These are phyloP conservation scores for Luzula sylvatica DNA, from an alignment of 176 grass and related monocot species.

Conservation along the genomic window DNA sequence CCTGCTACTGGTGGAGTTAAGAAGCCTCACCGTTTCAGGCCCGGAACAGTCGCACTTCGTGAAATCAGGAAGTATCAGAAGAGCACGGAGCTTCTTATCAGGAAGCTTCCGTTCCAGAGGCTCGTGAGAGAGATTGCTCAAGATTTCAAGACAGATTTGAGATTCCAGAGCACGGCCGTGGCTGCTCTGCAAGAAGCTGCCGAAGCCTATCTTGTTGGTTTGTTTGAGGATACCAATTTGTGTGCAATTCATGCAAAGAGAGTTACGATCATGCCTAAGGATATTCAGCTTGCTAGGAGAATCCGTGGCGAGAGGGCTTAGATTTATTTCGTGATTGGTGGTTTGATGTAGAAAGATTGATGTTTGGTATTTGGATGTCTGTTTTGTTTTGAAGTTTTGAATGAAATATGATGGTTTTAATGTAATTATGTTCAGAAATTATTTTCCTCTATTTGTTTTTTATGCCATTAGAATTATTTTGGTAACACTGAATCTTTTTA, in stretches of 20 bases:
- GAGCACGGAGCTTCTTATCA: conserved; percentile 86
- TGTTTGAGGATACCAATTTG: conserved; percentile 93
- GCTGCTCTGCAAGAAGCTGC: conserved; percentile 75
- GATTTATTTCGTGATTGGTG: neutral
- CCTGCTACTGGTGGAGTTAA: conserved; percentile 78
- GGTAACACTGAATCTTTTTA: neutral
- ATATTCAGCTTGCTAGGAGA: conserved; percentile 77
- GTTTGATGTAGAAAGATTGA: conserved; percentile 7
- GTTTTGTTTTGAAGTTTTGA: neutral
- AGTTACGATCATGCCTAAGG: conserved; percentile 96
- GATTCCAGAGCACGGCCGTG: conserved; percentile 57
- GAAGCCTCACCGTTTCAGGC: conserved; percentile 82
- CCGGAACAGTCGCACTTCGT: conserved; percentile 45
- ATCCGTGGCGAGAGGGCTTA: conserved; percentile 86
- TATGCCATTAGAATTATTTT: neutral
- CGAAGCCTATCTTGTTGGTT: conserved; percentile 65
- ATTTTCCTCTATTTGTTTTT: too few relatives aligned
- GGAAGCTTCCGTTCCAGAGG: conserved; percentile 78
- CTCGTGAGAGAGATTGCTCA: conserved; percentile 72
- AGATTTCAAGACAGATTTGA: conserved; percentile 88
- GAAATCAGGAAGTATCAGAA: conserved; percentile 97
- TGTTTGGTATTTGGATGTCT: neutral
- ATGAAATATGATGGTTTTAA: neutral
- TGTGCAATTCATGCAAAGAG: conserved; percentile 91
- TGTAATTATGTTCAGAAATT: conserved; percentile 1